phyloP scores from a whole-genome alignment of 2,329 filamentous ascomycete genomes.

The Fusarium xyrophilum region DNA sequence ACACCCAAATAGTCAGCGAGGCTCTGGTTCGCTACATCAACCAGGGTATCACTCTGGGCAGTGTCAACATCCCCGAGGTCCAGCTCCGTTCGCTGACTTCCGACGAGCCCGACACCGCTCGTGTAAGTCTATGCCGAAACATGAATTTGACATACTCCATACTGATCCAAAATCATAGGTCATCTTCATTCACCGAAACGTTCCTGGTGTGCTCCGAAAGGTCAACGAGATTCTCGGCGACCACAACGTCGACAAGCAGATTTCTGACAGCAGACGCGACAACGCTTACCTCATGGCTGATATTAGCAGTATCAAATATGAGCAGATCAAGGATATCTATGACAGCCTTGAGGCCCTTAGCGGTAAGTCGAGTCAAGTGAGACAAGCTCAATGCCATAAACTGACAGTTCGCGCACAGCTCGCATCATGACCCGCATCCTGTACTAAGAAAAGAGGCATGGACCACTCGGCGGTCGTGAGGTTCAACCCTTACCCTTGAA shows the following conservation, averaged over 20 bases:
- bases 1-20: conserved; percentile 68
- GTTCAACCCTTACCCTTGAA: conserved; percentile 26
- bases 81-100: conserved; percentile 86
- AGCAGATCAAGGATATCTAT: conserved; percentile 85
- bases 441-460: conserved; percentile 46
- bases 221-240: conserved; percentile 94
- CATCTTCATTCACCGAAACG: conserved; percentile 96
- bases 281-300: conserved; percentile 98
- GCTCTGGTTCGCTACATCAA: conserved; percentile 95
- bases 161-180: conserved; percentile 56
- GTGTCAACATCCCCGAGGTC: conserved; percentile 97
- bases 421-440: conserved; percentile 57
- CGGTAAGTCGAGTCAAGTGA: conserved; percentile 62
- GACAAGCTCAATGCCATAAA: conserved; percentile 1
- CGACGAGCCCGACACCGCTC: conserved; percentile 87
- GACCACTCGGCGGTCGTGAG: conserved; percentile 7
- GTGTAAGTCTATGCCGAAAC: conserved; percentile 55
- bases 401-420: conserved; percentile 43
- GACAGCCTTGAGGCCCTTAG: conserved; percentile 80
- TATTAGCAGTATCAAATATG: conserved; percentile 82
- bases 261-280: conserved; percentile 93
- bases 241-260: conserved; percentile 99
- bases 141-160: not conserved
- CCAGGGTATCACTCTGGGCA: conserved; percentile 87
- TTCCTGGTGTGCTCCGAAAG: conserved; percentile 91